A percentile compares a stretch with the other conserved stretches of the same genome.
Conservation (phyloP, 2,329 filamentous ascomycete species). For the Calonectria pauciramosa region DNA sequence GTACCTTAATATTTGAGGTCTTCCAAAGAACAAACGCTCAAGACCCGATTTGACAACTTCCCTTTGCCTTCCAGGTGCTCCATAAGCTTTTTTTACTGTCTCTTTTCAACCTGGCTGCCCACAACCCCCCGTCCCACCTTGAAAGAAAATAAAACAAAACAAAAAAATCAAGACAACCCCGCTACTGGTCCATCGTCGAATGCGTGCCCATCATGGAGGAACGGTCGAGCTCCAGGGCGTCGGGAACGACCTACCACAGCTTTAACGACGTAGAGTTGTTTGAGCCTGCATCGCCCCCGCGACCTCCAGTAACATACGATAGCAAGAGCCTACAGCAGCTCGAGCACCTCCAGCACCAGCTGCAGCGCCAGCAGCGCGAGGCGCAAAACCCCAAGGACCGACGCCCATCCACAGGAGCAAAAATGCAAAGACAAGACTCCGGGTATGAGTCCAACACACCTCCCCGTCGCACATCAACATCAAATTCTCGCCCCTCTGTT, state of each 20-base stretch:
- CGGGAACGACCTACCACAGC: slow-evolving; percentile 68
- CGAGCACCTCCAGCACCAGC: slow-evolving; percentile 39
- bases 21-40: slow-evolving; percentile 23
- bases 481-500: slow-evolving; percentile 47
- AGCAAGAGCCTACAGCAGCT: slow-evolving; percentile 38
- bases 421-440: slow-evolving; percentile 70
- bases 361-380: slow-evolving; percentile 39
- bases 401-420: slow-evolving; percentile 48
- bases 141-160: background rate
- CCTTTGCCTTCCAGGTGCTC: slow-evolving; percentile 7
- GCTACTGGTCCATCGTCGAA: slow-evolving; percentile 29
- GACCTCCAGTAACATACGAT: slow-evolving; percentile 41
- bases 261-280: slow-evolving; percentile 65
- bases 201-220: slow-evolving; percentile 46
- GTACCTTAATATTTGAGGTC: slow-evolving; percentile 27
- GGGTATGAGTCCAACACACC: slow-evolving; percentile 67
- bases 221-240: slow-evolving; percentile 59
- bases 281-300: slow-evolving; percentile 54
- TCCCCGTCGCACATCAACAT: slow-evolving; percentile 55
- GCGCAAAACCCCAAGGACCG: slow-evolving; percentile 43
- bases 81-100: background rate
- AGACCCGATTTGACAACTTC: slow-evolving; percentile 21
- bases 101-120: background rate
- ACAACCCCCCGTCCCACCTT: background rate
- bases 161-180: background rate